Evolutionary conservation across 1,284 basidiomycete species (phyloP), one percentile per base, ranked within the genome.

Genomic region (Apiotrichum porosum): DNA sequence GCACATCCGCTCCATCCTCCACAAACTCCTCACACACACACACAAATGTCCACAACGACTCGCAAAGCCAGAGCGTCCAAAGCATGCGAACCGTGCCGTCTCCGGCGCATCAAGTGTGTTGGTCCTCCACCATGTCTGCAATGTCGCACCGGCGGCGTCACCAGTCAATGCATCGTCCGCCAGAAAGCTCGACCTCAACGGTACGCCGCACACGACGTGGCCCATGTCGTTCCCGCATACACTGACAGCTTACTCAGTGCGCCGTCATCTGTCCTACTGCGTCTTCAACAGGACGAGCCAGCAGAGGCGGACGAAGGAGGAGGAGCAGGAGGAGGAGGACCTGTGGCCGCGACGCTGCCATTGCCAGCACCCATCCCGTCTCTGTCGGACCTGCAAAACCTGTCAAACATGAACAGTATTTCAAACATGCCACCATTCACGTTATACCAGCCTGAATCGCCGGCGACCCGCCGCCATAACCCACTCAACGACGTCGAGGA

Each of bases 31-130:
- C 32, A 17, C 14, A 44, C 30, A n/a, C n/a, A n/a, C n/a, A n/a
- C n/a, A n/a, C n/a, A n/a, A n/a, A n/a, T n/a, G n/a, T n/a, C n/a
- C n/a, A n/a, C n/a, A n/a, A n/a, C n/a, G n/a, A n/a, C n/a, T n/a
- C n/a, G n/a, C n/a, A n/a, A n/a, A n/a, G n/a, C n/a, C n/a, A n/a
- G n/a, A n/a, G n/a, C n/a, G n/a, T n/a, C n/a, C 22, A 61, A 56
- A 37, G 58, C 58, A 10, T 61, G 58, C 51, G 56, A 61, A 44
- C 52, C 47, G 9, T 61, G 58, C 26, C 53, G 56, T 30, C 41
- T 42, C 2, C 47, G 54, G 37, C 37, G 52, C 4, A 49, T 56
- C 13, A 41, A 46, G 22, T 61, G 58, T 28, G 44, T 48, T 13
- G 58, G 57, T 9, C 44, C 48, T 6, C 45, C 49, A 28, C 58